Base-by-base conservation (phyloP, 2,329 filamentous ascomycete genomes). In the Trichoderma hamatum region DNA sequence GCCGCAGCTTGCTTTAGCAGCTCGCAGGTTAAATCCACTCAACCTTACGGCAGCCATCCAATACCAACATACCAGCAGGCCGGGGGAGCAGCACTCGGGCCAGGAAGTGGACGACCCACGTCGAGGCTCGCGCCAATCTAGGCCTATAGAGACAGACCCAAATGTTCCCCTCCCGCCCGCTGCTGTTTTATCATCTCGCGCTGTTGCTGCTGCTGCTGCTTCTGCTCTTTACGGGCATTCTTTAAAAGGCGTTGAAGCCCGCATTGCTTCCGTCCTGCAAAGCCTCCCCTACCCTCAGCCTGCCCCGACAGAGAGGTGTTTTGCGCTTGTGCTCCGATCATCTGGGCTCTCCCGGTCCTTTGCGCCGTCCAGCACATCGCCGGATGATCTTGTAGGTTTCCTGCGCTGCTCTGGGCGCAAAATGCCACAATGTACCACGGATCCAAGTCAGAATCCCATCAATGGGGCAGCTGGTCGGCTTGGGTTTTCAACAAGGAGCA, bases 341-440 rank as follows among this genome's bases (percentile, higher is more conserved):
- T 67, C 56, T 28, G 64, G 64, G 54, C 32, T 56, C 28, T 56
- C 59, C 51, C 51, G 59, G 69, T 70, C 66, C 46, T 43, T 69
- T 64, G 66, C 66, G 52, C 49, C 60, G 66, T 52, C 66, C 69
- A 70, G 55, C 32, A 69, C 54, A 59, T 64, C 43, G 66, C 66
- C 65, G 52, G 66, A 70, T 69, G 69, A 68, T 69, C 34, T 39
- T 65, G 54, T 70, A 70, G 68, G 68, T 54, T 60, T 63, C 62
- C 68, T 68, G 66, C 69, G 69, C 69, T 70, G 52, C 60, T 69
- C 43, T 52, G 52, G 65, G 68, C 69, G 66, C 73, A 76, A 72
- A 69, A 76, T 76, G 74, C 72, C 67, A 75, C 62, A 64, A 77
- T 77, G 75, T 74, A 74, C 64, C 74, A 75, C 69, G 76, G 74